Conservation (phyloP, 495 filamentous ascomycete species). For the Penicillium longicatenatum region DNA sequence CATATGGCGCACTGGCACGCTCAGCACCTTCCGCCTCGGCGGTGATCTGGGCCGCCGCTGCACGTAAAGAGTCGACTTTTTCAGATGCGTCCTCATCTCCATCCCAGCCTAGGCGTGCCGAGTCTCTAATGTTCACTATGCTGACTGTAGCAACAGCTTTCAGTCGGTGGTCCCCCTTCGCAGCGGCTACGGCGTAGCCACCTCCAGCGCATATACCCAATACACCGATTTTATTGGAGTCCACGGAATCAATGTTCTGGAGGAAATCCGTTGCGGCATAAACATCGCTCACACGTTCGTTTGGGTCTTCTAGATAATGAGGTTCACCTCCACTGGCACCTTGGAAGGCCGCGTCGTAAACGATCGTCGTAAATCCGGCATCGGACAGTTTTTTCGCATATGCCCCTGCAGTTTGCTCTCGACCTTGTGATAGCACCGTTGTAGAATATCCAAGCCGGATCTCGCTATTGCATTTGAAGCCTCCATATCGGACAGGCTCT, state of each 20-base stretch:
- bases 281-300: background rate
- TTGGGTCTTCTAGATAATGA: background rate
- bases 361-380: background rate
- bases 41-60: background rate
- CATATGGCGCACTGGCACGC: slow-evolving; percentile 8
- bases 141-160: slow-evolving; percentile 1
- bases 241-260: background rate
- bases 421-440: background rate
- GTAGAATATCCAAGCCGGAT: background rate
- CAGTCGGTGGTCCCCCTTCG: background rate
- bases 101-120: background rate
- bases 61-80: background rate
- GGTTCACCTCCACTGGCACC: slow-evolving; percentile 1
- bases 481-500: slow-evolving; percentile 7
- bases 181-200: background rate
- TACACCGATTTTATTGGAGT: slow-evolving; percentile 1
- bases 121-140: background rate
- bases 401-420: background rate
- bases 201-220: slow-evolving; percentile 4
- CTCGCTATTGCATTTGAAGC: slow-evolving; percentile 2
- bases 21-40: slow-evolving; percentile 10
- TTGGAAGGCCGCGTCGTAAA: slow-evolving; percentile 4
- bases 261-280: background rate
- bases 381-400: background rate
- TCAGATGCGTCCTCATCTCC: background rate